These are phyloP conservation scores for Mixia osmundae DNA, from an alignment of 1,284 basidiomycete species.

Conservation along the genomic window DNA sequence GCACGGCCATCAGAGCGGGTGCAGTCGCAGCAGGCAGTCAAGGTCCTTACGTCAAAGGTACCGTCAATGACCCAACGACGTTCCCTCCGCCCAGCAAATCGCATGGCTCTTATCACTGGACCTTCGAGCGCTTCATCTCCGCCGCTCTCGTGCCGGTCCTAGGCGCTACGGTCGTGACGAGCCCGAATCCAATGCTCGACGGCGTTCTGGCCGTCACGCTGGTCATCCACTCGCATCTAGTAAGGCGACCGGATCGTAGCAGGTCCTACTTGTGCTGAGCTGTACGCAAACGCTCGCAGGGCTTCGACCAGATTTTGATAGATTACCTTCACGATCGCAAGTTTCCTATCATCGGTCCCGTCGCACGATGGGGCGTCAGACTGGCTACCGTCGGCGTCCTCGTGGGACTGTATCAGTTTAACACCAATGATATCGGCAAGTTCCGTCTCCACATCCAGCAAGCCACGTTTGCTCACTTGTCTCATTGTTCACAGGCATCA, in stretches of 20 bases:
- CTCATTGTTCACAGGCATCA: too few relatives aligned
- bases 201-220: slow-evolving; percentile 64
- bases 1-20: too few relatives aligned
- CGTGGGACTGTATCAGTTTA: slow-evolving; percentile 86
- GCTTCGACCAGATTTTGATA: slow-evolving; percentile 21
- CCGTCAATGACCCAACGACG: slow-evolving; percentile 79
- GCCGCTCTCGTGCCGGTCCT: slow-evolving; percentile 61
- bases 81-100: slow-evolving; percentile 58
- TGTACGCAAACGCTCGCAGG: slow-evolving; percentile 7
- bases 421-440: slow-evolving; percentile 94
- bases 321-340: slow-evolving; percentile 92
- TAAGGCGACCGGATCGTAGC: slow-evolving; percentile 24
- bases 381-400: slow-evolving; percentile 57
- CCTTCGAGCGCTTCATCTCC: slow-evolving; percentile 76
- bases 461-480: too few relatives aligned
- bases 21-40: too few relatives aligned
- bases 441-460: too few relatives aligned
- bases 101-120: slow-evolving; percentile 94
- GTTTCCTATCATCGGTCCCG: slow-evolving; percentile 51
- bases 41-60: slow-evolving; percentile 75
- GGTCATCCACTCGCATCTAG: slow-evolving; percentile 84
- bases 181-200: slow-evolving; percentile 46
- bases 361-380: slow-evolving; percentile 50
- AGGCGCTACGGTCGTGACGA: slow-evolving; percentile 29
- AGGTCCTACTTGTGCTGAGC: neutral